phyloP scores from a whole-genome alignment of 768 basidiomycete species.

The Neoboletus magnificus region DNA sequence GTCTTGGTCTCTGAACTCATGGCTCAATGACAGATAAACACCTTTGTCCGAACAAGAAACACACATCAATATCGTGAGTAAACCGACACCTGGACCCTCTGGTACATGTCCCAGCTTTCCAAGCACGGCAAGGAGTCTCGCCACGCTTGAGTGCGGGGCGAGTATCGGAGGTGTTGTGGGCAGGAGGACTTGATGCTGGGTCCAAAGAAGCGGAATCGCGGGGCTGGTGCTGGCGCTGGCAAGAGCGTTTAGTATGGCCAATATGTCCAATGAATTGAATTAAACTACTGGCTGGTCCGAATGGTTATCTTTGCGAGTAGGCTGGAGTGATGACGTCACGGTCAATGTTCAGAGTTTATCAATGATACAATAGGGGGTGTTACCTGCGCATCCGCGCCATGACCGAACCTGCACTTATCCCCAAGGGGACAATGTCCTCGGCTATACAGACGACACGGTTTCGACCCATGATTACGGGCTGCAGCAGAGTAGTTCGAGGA shows the following conservation, averaged over 20 bases:
- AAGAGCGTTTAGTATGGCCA: not conserved
- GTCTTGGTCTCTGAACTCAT: conserved; percentile 8
- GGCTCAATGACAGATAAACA: not conserved
- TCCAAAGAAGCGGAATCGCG: not conserved
- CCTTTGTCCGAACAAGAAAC: not conserved
- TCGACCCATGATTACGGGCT: not conserved
- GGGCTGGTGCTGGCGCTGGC: not conserved
- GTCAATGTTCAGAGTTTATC: not conserved
- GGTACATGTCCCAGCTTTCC: conserved; percentile 39
- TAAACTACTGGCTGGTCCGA: not conserved
- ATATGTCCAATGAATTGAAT: not conserved
- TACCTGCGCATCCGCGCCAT: conserved; percentile 13
- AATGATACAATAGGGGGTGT: not conserved
- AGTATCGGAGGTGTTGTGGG: conserved; percentile 11
- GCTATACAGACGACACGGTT: conserved; percentile 20
- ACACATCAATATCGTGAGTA: conserved; percentile 34
- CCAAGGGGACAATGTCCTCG: conserved; percentile 29
- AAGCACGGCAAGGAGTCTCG: conserved; percentile 25
- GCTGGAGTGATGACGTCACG: not conserved
- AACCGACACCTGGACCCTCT: conserved; percentile 36
- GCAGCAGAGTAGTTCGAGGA: not conserved
- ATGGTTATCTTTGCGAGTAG: not conserved
- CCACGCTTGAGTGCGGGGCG: conserved; percentile 21
- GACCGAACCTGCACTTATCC: conserved; percentile 24
- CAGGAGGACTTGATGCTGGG: not conserved